These are phyloP conservation scores for Ustilago lituana DNA, from an alignment of 1,284 basidiomycete genomes.

Conservation along the genomic window DNA sequence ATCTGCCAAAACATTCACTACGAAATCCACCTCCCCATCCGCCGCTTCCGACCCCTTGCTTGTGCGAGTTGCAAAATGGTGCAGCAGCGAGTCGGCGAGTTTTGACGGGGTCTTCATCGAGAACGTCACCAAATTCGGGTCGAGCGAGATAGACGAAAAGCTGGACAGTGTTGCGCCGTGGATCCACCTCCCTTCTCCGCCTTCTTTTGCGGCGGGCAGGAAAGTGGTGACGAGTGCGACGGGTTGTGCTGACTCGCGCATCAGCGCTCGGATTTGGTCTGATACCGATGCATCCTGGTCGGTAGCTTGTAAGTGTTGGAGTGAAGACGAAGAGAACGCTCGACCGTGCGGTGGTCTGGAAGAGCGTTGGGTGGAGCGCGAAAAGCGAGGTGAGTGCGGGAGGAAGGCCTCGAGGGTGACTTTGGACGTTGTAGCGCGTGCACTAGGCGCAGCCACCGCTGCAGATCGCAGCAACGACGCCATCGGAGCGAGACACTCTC, in stretches of 20 bases:
- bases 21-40: constrained; percentile 16
- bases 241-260: constrained; percentile 40
- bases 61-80: constrained; percentile 1
- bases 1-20: constrained; percentile 11
- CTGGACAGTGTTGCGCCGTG: constrained; percentile 45
- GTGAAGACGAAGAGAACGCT: too few relatives aligned
- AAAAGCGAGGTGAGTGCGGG: neutral
- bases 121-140: constrained; percentile 36
- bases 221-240: constrained; percentile 38
- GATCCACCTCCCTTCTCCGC: neutral
- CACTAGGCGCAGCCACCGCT: constrained; percentile 4
- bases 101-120: constrained; percentile 31
- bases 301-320: too few relatives aligned
- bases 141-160: constrained; percentile 32
- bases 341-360: too few relatives aligned
- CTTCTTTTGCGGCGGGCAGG: constrained; percentile 5
- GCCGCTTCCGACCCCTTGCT: neutral
- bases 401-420: constrained; percentile 21
- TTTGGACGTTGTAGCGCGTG: constrained; percentile 24
- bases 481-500: too few relatives aligned
- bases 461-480: neutral
- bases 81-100: constrained; percentile 21
- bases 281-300: constrained; percentile 2
- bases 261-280: constrained; percentile 27
- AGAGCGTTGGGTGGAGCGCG: too few relatives aligned